Conservation (phyloP, 2,329 filamentous ascomycete species). For the Aspergillus aculeatinus region DNA sequence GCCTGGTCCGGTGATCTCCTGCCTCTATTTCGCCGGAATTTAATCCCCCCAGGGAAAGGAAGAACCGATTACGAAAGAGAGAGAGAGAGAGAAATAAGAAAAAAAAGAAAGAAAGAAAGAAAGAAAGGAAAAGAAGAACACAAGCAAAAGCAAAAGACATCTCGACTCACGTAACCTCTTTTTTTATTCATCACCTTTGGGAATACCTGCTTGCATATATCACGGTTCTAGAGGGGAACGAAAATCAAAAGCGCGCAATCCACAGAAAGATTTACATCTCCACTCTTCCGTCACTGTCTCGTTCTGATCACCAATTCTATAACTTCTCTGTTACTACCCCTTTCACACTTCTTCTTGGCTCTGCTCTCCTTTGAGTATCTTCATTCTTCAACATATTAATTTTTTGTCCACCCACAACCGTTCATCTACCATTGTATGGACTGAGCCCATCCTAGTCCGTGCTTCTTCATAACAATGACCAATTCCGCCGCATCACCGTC, state of each 20-base stretch:
- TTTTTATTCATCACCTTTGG: too few species aligned
- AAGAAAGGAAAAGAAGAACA: too few species aligned
- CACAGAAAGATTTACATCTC: conserved; percentile 22
- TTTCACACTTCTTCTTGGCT: neutral
- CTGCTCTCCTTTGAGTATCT: too few species aligned
- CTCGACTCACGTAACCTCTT: neutral
- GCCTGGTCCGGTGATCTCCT: conserved; percentile 3
- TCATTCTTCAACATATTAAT: neutral
- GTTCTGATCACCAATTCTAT: conserved; percentile 2
- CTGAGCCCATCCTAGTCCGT: neutral
- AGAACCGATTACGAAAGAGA: too few species aligned
- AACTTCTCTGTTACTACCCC: conserved; percentile 6
- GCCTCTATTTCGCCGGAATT: neutral
- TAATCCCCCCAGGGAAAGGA: neutral
- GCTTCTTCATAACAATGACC: conserved; percentile 21
- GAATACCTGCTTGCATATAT: neutral
- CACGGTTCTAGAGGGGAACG: conserved; percentile 6
- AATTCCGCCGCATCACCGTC: conserved; percentile 20
- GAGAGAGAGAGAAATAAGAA: too few species aligned
- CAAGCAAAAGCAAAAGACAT: neutral
- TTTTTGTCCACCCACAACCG: neutral
- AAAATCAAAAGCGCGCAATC: conserved; percentile 10
- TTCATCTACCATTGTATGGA: neutral
- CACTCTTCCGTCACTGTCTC: conserved; percentile 19
- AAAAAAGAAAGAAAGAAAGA: too few species aligned